phyloP scores from a whole-genome alignment of 108 stramenopile species.

The Fragilariopsis cylindrus region DNA sequence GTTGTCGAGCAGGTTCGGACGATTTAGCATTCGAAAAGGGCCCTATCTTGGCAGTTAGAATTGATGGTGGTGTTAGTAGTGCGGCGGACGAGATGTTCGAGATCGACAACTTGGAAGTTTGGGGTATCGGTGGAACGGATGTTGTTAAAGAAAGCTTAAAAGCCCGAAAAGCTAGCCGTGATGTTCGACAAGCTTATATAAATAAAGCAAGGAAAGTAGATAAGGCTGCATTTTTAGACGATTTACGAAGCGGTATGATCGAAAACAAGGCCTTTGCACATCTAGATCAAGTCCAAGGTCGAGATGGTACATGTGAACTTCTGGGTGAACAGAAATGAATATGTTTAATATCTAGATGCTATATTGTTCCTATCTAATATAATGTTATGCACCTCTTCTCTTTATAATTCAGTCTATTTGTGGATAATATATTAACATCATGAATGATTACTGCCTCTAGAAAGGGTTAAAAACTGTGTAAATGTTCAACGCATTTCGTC shows the following conservation, averaged over 20 bases:
- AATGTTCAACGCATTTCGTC: no score
- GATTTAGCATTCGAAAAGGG: slow-evolving; percentile 82
- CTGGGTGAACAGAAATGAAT: background rate
- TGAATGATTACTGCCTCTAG: no score
- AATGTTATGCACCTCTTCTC: no score
- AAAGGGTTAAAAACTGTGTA: no score
- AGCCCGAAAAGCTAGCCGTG: slow-evolving; percentile 50
- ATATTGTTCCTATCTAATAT: no score
- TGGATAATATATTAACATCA: no score
- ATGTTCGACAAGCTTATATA: slow-evolving; percentile 55
- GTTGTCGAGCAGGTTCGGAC: slow-evolving; percentile 51
- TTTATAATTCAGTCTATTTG: no score
- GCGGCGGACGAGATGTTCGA: slow-evolving; percentile 40
- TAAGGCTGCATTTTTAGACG: slow-evolving; percentile 79
- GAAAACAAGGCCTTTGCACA: slow-evolving; percentile 76
- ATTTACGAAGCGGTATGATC: slow-evolving; percentile 74
- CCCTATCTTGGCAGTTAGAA: slow-evolving; percentile 35
- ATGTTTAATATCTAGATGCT: no score
- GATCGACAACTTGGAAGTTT: slow-evolving; percentile 74
- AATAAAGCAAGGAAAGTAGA: slow-evolving; percentile 73
- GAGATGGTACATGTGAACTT: slow-evolving; percentile 36
- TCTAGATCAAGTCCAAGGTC: slow-evolving; percentile 60
- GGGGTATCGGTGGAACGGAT: slow-evolving; percentile 76
- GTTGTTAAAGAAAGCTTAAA: slow-evolving; percentile 63
- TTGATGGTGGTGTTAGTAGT: slow-evolving; percentile 3